Percentiles rank a stretch among this genome's conserved stretches.
These are phyloP conservation scores for Fusarium caatingaense DNA, from an alignment of 2,329 filamentous ascomycete genomes.

Conservation along the genomic window DNA sequence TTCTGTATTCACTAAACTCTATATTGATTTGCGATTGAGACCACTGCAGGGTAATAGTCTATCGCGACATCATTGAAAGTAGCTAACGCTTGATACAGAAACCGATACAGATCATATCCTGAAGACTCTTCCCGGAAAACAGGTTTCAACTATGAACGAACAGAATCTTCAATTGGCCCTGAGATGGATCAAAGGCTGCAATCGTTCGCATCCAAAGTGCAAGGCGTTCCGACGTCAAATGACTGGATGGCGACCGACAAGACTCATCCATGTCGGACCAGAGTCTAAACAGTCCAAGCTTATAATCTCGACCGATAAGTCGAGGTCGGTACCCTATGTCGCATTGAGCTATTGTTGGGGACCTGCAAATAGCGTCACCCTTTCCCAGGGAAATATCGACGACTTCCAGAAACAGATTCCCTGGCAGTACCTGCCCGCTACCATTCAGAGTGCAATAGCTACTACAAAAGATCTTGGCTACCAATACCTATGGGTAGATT, in stretches of 20 bases:
- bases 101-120: neutral
- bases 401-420: neutral
- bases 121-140: rapidly evolving
- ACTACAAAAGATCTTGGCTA: neutral
- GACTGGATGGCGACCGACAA: neutral
- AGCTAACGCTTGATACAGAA: neutral
- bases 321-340: rapidly evolving
- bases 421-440: rapidly evolving
- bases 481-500: constrained; percentile 5
- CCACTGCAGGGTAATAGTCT: neutral
- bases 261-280: neutral
- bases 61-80: rapidly evolving
- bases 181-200: constrained; percentile 1
- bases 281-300: neutral
- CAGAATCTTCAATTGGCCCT: neutral
- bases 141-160: neutral
- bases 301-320: neutral
- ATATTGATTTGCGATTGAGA: neutral
- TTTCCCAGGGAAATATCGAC: rapidly evolving
- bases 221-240: neutral
- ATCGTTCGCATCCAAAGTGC: neutral
- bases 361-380: neutral
- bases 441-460: neutral
- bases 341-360: constrained; percentile 13
- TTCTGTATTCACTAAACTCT: neutral